Percentiles rank a stretch among this genome's conserved stretches.
These are phyloP conservation scores for Boletus pseudopeckii DNA, from an alignment of 768 basidiomycete genomes.

Conservation along the genomic window DNA sequence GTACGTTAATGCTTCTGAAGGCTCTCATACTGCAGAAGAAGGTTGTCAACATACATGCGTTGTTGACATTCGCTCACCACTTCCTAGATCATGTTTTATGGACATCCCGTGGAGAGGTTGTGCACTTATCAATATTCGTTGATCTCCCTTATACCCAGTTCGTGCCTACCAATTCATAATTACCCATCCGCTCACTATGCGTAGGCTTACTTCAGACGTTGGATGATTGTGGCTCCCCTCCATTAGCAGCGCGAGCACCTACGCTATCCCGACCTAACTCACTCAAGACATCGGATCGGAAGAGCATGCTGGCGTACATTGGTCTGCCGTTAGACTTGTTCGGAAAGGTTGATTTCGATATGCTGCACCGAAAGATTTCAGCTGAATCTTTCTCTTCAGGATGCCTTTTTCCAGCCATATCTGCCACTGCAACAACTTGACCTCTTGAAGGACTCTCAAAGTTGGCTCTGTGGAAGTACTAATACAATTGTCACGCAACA, in stretches of 20 bases:
- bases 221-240: conserved; percentile 89
- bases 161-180: neutral
- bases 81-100: conserved; percentile 88
- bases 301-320: conserved; percentile 87
- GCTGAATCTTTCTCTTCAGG: conserved; percentile 39
- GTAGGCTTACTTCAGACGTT: conserved; percentile 82
- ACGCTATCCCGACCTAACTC: conserved; percentile 72
- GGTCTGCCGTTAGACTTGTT: conserved; percentile 95
- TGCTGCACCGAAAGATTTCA: neutral
- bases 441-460: conserved; percentile 70
- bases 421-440: conserved; percentile 94
- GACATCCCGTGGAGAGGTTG: conserved; percentile 91
- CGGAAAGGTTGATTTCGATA: conserved; percentile 57
- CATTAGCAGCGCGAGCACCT: conserved; percentile 58
- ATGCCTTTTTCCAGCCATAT: conserved; percentile 97
- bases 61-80: conserved; percentile 7
- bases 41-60: conserved; percentile 41
- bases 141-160: conserved; percentile 89
- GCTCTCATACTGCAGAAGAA: conserved; percentile 90
- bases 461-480: conserved; percentile 93
- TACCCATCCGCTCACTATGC: conserved; percentile 2
- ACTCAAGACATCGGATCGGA: conserved; percentile 82
- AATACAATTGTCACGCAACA: conserved; percentile 95
- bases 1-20: conserved; percentile 90
- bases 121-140: conserved; percentile 98